Percentiles rank a stretch among this genome's conserved stretches.
These are phyloP conservation scores for Candida sp. DNA, from an alignment of 1,139 yeast genomes.

Conservation along the genomic window DNA sequence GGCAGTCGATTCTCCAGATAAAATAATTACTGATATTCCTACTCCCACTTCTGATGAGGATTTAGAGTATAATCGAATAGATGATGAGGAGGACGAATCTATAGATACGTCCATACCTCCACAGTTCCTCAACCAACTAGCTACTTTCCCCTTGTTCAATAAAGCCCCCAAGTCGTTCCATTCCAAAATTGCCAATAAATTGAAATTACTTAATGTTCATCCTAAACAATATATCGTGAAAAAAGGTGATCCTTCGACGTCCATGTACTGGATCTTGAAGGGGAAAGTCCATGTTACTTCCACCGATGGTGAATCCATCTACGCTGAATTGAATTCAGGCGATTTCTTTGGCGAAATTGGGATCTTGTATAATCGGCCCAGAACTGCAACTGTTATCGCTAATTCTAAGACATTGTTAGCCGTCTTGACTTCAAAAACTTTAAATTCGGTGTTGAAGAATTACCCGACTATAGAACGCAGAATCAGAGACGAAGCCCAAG, in stretches of 20 bases:
- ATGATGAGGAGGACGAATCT: conserved; percentile 3
- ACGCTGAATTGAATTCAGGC: conserved; percentile 68
- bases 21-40: background rate
- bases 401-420: conserved; percentile 64
- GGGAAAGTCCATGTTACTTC: conserved; percentile 74
- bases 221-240: conserved; percentile 69
- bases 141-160: conserved; percentile 59
- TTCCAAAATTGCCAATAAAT: conserved; percentile 53
- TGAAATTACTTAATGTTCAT: conserved; percentile 56
- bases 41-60: conserved; percentile 1
- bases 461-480: conserved; percentile 66
- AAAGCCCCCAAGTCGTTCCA: conserved; percentile 66
- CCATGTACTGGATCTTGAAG: conserved; percentile 78
- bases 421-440: conserved; percentile 61
- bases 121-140: conserved; percentile 48
- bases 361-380: conserved; percentile 66
- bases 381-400: conserved; percentile 81
- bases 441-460: conserved; percentile 54
- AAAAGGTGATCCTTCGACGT: conserved; percentile 69
- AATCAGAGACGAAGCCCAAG: conserved; percentile 77
- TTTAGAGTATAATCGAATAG: conserved; percentile 4
- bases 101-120: conserved; percentile 34
- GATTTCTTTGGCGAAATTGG: conserved; percentile 80
- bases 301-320: conserved; percentile 71
- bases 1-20: background rate